These are phyloP conservation scores for Rhodotorula sp. DNA, from an alignment of 1,284 basidiomycete species.

Conservation along the genomic window DNA sequence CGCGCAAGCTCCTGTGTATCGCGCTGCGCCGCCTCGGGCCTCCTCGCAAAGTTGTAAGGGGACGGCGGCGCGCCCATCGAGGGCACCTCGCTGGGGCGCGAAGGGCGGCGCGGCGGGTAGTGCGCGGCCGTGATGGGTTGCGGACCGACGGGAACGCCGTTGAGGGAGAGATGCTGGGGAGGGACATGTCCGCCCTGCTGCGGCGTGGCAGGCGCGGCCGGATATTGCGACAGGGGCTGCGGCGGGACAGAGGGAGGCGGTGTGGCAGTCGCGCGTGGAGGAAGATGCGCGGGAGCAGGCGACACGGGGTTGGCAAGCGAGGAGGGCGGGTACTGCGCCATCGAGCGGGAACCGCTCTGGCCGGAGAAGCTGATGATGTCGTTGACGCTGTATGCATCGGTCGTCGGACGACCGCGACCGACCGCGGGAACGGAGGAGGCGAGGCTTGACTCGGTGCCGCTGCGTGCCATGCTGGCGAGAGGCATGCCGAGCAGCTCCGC, in stretches of 20 bases:
- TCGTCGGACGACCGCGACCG: not conserved
- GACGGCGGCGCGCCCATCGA: constrained; percentile 7
- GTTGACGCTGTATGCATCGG: constrained; percentile 21
- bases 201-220: not conserved
- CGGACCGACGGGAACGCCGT: not conserved
- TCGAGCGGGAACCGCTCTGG: not conserved
- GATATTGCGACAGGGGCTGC: not conserved
- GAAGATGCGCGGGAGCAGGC: not conserved
- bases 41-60: constrained; percentile 2
- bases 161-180: not conserved
- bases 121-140: constrained; percentile 7
- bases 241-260: not conserved
- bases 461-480: not conserved
- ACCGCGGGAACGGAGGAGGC: not conserved
- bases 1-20: constrained; percentile 11
- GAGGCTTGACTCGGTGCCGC: not conserved
- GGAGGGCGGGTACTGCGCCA: no score
- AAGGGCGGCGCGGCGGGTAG: constrained; percentile 17
- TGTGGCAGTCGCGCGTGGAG: not conserved
- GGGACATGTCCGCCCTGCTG: not conserved
- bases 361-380: constrained; percentile 24
- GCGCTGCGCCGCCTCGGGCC: not conserved
- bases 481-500: constrained; percentile 12
- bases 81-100: constrained; percentile 14
- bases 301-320: not conserved